Conservation (phyloP, 805 yeast genomes). For the Danielia reshetovae region DNA sequence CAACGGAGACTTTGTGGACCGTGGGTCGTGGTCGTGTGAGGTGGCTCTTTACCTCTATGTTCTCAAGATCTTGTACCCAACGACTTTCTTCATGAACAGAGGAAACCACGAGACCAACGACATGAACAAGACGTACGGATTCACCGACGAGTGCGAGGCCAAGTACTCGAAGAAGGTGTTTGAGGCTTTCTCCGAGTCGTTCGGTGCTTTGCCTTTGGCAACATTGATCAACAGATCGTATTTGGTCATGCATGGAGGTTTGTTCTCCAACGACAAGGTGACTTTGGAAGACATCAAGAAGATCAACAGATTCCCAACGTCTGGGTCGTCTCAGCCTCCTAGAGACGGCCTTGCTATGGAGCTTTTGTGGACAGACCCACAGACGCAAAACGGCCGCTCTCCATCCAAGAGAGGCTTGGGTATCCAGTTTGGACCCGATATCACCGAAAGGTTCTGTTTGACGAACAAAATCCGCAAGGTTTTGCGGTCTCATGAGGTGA, state of each 20-base stretch:
- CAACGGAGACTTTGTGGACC: constrained; percentile 96
- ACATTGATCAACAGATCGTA: constrained; percentile 74
- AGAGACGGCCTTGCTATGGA: constrained; percentile 94
- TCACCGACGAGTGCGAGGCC: constrained; percentile 90
- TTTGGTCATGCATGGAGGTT: constrained; percentile 93
- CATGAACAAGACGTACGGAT: constrained; percentile 96
- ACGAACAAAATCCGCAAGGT: constrained; percentile 70
- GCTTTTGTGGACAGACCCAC: constrained; percentile 96
- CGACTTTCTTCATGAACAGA: constrained; percentile 69
- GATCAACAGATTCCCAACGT: constrained; percentile 57
- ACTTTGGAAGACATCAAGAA: constrained; percentile 70
- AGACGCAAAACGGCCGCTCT: constrained; percentile 67
- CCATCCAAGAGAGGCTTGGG: constrained; percentile 95
- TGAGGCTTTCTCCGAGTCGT: constrained; percentile 80
- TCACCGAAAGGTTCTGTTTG: constrained; percentile 75
- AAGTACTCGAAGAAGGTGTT: constrained; percentile 81
- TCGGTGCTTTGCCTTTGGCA: constrained; percentile 82
- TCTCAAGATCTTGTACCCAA: constrained; percentile 74
- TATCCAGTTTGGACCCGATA: constrained; percentile 94
- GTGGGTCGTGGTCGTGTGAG: constrained; percentile 98
- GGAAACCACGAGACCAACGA: constrained; percentile 97
- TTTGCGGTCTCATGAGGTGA: constrained; percentile 91
- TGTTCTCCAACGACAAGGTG: constrained; percentile 73
- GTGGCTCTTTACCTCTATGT: constrained; percentile 79
- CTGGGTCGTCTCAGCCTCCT: constrained; percentile 70